A percentile compares a stretch with the other conserved stretches of the same genome.
phyloP scores from a whole-genome alignment of 2,329 filamentous ascomycete species.

The Cladosporium sp. region DNA sequence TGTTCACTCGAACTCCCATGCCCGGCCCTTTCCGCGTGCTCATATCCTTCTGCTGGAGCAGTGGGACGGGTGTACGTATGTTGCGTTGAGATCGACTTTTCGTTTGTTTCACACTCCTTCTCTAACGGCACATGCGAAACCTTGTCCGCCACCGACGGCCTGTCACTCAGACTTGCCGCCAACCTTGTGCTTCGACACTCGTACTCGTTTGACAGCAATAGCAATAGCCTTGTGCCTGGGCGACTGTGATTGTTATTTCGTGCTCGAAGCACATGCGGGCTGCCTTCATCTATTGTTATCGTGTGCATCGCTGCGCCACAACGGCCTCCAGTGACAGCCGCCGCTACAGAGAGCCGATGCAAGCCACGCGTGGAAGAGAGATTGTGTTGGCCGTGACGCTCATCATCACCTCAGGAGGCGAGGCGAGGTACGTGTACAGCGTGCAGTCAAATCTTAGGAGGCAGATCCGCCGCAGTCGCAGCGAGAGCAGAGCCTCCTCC shows the following conservation, averaged over 20 bases:
- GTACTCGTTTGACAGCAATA: neutral
- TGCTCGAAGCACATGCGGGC: no score
- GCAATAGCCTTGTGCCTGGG: neutral
- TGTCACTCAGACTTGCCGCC: neutral
- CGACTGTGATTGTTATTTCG: neutral
- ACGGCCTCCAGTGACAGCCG: neutral
- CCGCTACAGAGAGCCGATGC: conserved; percentile 2
- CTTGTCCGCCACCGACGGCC: neutral
- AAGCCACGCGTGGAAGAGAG: conserved; percentile 8
- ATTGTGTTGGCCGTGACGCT: neutral
- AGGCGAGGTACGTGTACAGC: conserved; percentile 9
- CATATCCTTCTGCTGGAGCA: neutral
- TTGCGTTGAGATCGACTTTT: conserved; percentile 8
- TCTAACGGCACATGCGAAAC: neutral
- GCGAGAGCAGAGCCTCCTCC: conserved; percentile 6
- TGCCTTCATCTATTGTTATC: neutral
- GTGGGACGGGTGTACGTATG: conserved; percentile 4
- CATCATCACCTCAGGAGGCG: conserved; percentile 3
- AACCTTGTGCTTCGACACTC: neutral
- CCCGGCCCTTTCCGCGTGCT: conserved; percentile 1
- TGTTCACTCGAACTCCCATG: neutral
- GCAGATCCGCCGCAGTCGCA: conserved; percentile 4
- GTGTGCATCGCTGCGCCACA: neutral
- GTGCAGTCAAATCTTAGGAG: neutral
- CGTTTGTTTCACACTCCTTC: neutral